A percentile compares a stretch with the other conserved stretches of the same genome.
Conservation (phyloP, 106 monocot genomes). For the Narthecium ossifragum region DNA sequence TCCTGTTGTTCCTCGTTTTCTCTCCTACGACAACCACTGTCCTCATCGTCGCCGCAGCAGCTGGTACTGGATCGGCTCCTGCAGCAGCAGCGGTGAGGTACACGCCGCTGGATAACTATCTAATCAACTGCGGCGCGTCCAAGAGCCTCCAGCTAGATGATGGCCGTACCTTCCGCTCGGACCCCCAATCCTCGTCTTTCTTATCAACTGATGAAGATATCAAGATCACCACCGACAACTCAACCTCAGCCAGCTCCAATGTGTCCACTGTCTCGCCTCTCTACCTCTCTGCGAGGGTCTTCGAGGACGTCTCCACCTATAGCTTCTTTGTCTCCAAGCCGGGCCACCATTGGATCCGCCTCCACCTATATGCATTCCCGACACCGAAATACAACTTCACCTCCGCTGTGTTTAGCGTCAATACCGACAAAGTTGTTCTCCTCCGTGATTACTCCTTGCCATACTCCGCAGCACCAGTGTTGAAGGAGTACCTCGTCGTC, state of each 20-base stretch:
- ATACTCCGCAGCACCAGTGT: constrained; percentile 9
- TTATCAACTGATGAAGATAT: constrained; percentile 65
- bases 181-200: constrained; percentile 53
- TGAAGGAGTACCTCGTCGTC: constrained; percentile 68
- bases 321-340: constrained; percentile 56
- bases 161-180: constrained; percentile 59
- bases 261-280: constrained; percentile 14
- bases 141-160: constrained; percentile 31
- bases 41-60: neutral
- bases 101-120: constrained; percentile 54
- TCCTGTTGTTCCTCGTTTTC: constrained; percentile 9
- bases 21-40: neutral
- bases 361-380: constrained; percentile 52
- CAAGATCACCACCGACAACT: constrained; percentile 22
- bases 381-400: constrained; percentile 49
- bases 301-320: constrained; percentile 54
- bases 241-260: neutral
- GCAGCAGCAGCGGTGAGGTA: constrained; percentile 7
- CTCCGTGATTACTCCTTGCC: constrained; percentile 53
- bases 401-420: constrained; percentile 55
- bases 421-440: constrained; percentile 55
- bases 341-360: constrained; percentile 71
- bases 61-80: neutral
- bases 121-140: constrained; percentile 59
- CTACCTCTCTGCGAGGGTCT: constrained; percentile 52